Percentiles rank a stretch among this genome's conserved stretches.
Evolutionary conservation across 768 basidiomycete genomes (phyloP).

Genomic region (Fomitopsis pulvina): DNA sequence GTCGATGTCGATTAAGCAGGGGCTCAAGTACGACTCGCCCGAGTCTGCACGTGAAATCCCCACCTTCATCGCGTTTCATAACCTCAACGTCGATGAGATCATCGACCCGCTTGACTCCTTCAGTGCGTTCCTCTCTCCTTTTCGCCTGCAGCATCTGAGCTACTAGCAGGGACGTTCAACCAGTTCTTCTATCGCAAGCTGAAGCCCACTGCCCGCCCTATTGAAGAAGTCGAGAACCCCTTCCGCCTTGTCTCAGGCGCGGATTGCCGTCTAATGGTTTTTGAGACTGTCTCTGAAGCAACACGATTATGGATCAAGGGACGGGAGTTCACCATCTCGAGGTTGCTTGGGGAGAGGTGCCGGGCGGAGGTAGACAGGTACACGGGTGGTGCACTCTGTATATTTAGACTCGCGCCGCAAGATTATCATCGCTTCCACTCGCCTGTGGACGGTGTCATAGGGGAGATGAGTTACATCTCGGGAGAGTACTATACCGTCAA

Average conservation of each 20-base stretch:
- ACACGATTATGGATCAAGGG: constrained; percentile 96
- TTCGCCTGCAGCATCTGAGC: background rate
- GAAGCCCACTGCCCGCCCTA: constrained; percentile 72
- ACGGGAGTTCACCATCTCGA: constrained; percentile 78
- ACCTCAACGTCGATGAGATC: constrained; percentile 77
- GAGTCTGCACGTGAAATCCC: constrained; percentile 82
- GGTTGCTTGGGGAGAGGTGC: constrained; percentile 77
- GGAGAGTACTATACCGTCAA: constrained; percentile 98
- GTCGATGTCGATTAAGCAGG: constrained; percentile 90
- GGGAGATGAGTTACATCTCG: constrained; percentile 72
- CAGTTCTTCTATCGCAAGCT: constrained; percentile 91
- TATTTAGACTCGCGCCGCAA: constrained; percentile 89
- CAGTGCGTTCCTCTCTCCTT: constrained; percentile 40
- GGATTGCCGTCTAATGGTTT: constrained; percentile 95
- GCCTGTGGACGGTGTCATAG: constrained; percentile 80
- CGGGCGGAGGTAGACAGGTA: constrained; percentile 64
- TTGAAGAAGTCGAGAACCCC: constrained; percentile 67
- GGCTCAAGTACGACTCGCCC: constrained; percentile 84
- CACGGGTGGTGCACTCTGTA: constrained; percentile 75
- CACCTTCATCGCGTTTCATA: constrained; percentile 85
- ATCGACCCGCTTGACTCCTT: constrained; percentile 78
- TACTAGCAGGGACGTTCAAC: constrained; percentile 75
- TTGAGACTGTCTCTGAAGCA: constrained; percentile 79
- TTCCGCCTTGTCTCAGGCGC: constrained; percentile 81
- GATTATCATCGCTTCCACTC: constrained; percentile 95